Conservation (phyloP, 352 stramenopile species). For the Phytophthora tubulina region DNA sequence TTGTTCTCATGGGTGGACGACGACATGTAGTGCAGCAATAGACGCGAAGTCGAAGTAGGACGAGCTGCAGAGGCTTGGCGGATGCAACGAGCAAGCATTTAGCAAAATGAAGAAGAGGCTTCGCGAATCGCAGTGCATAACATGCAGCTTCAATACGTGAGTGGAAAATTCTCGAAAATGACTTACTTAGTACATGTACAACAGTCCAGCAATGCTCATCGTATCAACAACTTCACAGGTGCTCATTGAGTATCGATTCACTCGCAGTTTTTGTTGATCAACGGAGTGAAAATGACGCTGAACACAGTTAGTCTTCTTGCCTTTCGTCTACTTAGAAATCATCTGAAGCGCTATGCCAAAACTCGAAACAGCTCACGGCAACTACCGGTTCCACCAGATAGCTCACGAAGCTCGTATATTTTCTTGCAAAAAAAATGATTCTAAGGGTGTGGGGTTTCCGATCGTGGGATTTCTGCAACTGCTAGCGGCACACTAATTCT, state of each 20-base stretch:
- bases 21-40: background rate
- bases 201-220: background rate
- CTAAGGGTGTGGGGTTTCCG: background rate
- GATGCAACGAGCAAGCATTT: conserved; percentile 5
- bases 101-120: conserved; percentile 1
- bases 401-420: background rate
- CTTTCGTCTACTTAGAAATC: too few species aligned
- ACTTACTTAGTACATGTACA: too few species aligned
- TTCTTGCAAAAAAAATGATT: background rate
- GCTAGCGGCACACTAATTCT: conserved; percentile 2
- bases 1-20: conserved; percentile 28
- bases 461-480: background rate
- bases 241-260: too few species aligned
- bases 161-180: background rate
- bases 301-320: too few species aligned
- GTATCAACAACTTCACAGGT: too few species aligned
- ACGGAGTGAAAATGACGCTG: too few species aligned
- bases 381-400: too few species aligned
- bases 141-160: background rate
- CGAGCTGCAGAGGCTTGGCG: background rate
- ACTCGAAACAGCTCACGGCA: too few species aligned
- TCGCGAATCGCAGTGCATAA: too few species aligned
- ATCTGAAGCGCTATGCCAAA: too few species aligned
- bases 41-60: background rate
- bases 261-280: too few species aligned